Percentiles rank a stretch among this genome's conserved stretches.
These are phyloP conservation scores for Coleophoma eucalyptorum DNA, from an alignment of 2,329 filamentous ascomycete species.

Conservation along the genomic window DNA sequence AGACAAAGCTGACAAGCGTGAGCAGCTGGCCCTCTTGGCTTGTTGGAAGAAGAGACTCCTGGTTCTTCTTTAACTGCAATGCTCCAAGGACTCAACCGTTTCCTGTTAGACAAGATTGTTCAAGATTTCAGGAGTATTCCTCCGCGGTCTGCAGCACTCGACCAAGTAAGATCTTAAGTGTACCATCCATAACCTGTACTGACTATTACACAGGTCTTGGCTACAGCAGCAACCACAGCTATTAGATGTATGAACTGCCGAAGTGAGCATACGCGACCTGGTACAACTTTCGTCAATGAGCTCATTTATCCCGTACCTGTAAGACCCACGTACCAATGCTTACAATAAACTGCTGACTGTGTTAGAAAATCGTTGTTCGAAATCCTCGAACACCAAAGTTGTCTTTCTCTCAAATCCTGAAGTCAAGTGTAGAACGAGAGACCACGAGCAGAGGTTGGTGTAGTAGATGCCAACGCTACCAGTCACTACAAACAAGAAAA, in stretches of 20 bases:
- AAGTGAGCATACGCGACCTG: slow-evolving; percentile 79
- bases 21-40: slow-evolving; percentile 65
- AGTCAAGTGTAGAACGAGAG: slow-evolving; percentile 86
- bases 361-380: slow-evolving; percentile 42
- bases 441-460: slow-evolving; percentile 92
- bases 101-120: slow-evolving; percentile 77
- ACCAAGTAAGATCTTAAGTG: slow-evolving; percentile 48
- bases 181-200: background rate
- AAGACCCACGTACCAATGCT: slow-evolving; percentile 2
- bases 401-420: slow-evolving; percentile 88
- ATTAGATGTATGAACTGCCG: slow-evolving; percentile 85
- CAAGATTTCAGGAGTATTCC: slow-evolving; percentile 70
- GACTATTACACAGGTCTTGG: slow-evolving; percentile 45
- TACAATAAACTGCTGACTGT: slow-evolving; percentile 14
- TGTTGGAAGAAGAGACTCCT: slow-evolving; percentile 80
- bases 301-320: slow-evolving; percentile 67
- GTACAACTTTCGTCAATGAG: slow-evolving; percentile 79
- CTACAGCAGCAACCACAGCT: slow-evolving; percentile 65
- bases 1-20: slow-evolving; percentile 20
- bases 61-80: slow-evolving; percentile 73
- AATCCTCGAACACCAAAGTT: slow-evolving; percentile 49
- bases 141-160: slow-evolving; percentile 60
- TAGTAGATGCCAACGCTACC: slow-evolving; percentile 83
- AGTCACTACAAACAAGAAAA: slow-evolving; percentile 80
- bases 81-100: slow-evolving; percentile 82